Evolutionary conservation across 305 asterid species (phyloP), one percentile per base, ranked within the genome.

Genomic region (Fraxinus nigra): DNA sequence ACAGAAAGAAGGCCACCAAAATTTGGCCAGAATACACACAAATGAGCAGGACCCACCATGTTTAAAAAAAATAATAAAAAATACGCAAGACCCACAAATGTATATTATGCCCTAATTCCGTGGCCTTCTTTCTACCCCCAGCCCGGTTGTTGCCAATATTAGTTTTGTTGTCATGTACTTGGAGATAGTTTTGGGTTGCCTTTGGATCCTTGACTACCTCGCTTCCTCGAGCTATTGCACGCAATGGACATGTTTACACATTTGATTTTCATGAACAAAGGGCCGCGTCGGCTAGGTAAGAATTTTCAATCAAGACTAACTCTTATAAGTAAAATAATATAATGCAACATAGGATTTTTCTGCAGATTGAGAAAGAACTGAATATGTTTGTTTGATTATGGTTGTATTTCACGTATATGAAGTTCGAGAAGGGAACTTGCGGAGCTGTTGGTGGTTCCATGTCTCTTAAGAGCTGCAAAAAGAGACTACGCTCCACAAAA

Each of bases 201-300:
- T 93, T 77, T 87, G 99, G 99, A 74, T 95, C 98, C 22, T 83
- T 95, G 88, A 74, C 92, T 5, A 89, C 98, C 9, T 95, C 99
- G 16, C 94, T 95, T 82, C 98, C 97, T 2, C 89, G 97, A 77
- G 95, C 97, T 16, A 89, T 95, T 63, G 96, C 97, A 0, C 98
- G 98, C 2, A 83, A 83, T 4, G 98, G 98, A 3, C 98, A 89
- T 76, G 95, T 95, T 43, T 87, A 91, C 81, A 95, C 98, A 7
- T 95, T 95, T 81, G 99, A 95, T 90, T 95, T 95, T 84, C 99
- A 95, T 85, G 97, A 95, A 81, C 93, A 89, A 84, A 92, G 99
- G 81, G 98, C 99, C 79, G 91, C 90, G 22, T 95, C 92, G 2
- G 98, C 97, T 76, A 91, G 97, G 97, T 95, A 81, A 88, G 89